Conservation (phyloP, 1,139 yeast species). For the Saccharomycopsis phalli region DNA sequence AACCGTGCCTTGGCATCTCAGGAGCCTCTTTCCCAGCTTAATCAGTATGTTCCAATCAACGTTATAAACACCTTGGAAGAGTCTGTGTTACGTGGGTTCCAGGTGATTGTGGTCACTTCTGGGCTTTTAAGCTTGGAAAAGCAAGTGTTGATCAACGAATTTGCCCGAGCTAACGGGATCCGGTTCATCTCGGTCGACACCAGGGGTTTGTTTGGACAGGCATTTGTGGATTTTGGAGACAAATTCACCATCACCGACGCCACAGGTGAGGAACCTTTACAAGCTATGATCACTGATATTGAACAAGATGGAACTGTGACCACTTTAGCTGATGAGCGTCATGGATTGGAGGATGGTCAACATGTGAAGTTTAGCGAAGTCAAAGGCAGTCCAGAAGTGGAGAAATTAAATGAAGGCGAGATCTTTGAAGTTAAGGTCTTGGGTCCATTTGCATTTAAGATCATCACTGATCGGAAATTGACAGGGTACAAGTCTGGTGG, state of each 20-base stretch:
- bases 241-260: constrained; percentile 73
- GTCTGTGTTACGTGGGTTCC: constrained; percentile 47
- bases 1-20: constrained; percentile 69
- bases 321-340: constrained; percentile 85
- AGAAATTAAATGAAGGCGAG: constrained; percentile 55
- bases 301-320: constrained; percentile 89
- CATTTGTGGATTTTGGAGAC: constrained; percentile 86
- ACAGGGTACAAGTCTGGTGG: constrained; percentile 81
- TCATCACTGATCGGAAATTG: constrained; percentile 42
- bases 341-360: constrained; percentile 88
- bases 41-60: constrained; percentile 83
- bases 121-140: constrained; percentile 54
- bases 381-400: constrained; percentile 51
- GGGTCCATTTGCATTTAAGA: constrained; percentile 89
- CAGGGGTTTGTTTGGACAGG: constrained; percentile 80
- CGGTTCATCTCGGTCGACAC: constrained; percentile 77
- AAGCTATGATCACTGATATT: constrained; percentile 83
- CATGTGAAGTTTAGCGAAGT: constrained; percentile 84
- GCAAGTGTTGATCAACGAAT: constrained; percentile 65
- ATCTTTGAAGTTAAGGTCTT: constrained; percentile 72
- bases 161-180: constrained; percentile 65
- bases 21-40: constrained; percentile 66
- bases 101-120: constrained; percentile 79
- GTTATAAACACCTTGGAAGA: constrained; percentile 48
- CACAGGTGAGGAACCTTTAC: constrained; percentile 85